Evolutionary conservation across 2,329 filamentous ascomycete species (phyloP), one percentile per base, ranked within the genome.

Genomic region (Colletotrichum sp.): DNA sequence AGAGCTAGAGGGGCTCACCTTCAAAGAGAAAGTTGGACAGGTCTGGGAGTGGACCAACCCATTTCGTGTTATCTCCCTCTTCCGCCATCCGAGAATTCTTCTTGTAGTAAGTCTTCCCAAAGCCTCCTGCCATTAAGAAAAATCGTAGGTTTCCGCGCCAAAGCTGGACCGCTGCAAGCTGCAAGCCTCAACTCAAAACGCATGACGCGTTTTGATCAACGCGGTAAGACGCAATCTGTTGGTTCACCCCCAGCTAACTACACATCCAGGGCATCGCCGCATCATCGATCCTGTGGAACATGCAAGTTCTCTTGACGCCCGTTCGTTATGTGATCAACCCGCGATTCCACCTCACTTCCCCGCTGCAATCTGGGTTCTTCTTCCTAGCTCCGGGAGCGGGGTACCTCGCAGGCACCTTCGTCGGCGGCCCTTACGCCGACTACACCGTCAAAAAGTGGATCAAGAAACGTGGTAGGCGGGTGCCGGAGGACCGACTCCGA

Each of bases 291-390:
- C 89, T 94, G 16, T 95, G 92, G 91, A 94, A 94, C 82, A 93
- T 94, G 85, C 94, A 94, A 82, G 89, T 88, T 5, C 88, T 94
- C 1, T 86, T 94, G 9, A 94, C 92, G 0, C 91, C 91, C 0
- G 94, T 94, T 75, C 91, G 93, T 30, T 94, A 94, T 79, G 90
- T 94, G 15, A 87, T 95, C 22, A 94, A 94, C 79, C 93, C 93
- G 0, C 91, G 93, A 70, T 94, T 94, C 85, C 80, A 90, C 69
- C 88, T 95, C 16, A 89, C 88, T 0, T 88, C 88, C 0, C 93
- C 93, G 0, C 88, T 94, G 27, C 90, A 93, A 80, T 90, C 89
- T 0, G 92, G 91, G 0, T 87, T 95, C 5, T 94, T 95, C 84
- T 95, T 94, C 81, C 90, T 95, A 25, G 92, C 93, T 0, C 93